Percentiles rank a stretch among this genome's conserved stretches.
These are phyloP conservation scores for Lichtheimia corymbifera DNA, from an alignment of 371 early-diverging fungal genomes.

Conservation along the genomic window DNA sequence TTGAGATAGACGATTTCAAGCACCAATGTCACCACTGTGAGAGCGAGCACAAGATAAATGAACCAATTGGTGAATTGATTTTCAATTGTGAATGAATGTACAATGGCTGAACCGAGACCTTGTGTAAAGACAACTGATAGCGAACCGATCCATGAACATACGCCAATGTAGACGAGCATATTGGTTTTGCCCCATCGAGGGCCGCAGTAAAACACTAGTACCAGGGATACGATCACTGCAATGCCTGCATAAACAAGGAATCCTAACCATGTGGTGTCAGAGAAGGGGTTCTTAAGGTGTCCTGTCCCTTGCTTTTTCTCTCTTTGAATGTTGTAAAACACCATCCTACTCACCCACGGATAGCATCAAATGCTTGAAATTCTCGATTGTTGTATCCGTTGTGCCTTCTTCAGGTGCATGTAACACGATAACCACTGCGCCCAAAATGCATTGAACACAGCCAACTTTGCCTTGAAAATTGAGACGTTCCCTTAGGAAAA, in stretches of 20 bases:
- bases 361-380: constrained; percentile 75
- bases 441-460: constrained; percentile 89
- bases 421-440: constrained; percentile 86
- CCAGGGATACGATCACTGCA: constrained; percentile 58
- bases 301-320: not conserved
- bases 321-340: not conserved
- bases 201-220: constrained; percentile 78
- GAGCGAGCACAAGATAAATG: constrained; percentile 78
- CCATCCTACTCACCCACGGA: constrained; percentile 60
- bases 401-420: constrained; percentile 90
- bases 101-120: constrained; percentile 89
- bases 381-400: constrained; percentile 73
- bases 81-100: constrained; percentile 78
- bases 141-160: constrained; percentile 92
- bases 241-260: constrained; percentile 80
- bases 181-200: constrained; percentile 85
- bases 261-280: constrained; percentile 33
- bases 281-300: not conserved
- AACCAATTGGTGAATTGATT: constrained; percentile 91
- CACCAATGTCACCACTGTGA: constrained; percentile 76
- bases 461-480: constrained; percentile 87
- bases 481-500: constrained; percentile 88
- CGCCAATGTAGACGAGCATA: constrained; percentile 83
- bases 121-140: constrained; percentile 93
- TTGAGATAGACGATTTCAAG: constrained; percentile 95